Percentiles rank a stretch among this genome's conserved stretches.
Conservation (phyloP, 2,329 filamentous ascomycete genomes). For the Sporothrix variecibatus region DNA sequence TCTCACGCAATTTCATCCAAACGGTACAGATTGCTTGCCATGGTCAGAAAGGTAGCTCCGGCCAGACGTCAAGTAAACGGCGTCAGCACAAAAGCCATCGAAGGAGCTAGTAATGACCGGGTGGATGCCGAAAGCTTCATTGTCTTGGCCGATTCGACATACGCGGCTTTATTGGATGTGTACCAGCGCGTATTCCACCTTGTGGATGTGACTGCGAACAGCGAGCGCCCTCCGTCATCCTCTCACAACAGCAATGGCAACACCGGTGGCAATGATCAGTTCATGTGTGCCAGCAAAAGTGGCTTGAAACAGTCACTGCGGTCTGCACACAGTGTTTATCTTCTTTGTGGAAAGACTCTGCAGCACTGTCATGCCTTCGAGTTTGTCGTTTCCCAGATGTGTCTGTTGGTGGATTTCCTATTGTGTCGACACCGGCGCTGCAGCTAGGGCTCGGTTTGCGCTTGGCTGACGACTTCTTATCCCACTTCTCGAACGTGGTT, state of each 20-base stretch:
- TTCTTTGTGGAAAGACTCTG: constrained; percentile 33
- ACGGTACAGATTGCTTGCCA: constrained; percentile 35
- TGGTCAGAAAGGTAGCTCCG: background rate
- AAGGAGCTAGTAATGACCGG: background rate
- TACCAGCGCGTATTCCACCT: constrained; percentile 45
- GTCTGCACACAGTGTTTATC: background rate
- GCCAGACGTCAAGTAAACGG: background rate
- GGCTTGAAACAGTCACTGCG: constrained; percentile 14
- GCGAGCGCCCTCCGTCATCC: background rate
- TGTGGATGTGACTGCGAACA: constrained; percentile 33
- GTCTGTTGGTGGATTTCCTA: constrained; percentile 44
- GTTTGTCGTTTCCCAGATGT: constrained; percentile 47
- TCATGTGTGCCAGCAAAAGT: background rate
- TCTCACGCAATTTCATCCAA: constrained; percentile 43
- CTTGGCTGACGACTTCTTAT: constrained; percentile 46
- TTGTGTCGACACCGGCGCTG: constrained; percentile 44
- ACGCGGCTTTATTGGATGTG: constrained; percentile 45
- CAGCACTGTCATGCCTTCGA: constrained; percentile 33
- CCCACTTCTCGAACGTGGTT: constrained; percentile 33
- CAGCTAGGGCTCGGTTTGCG: constrained; percentile 48
- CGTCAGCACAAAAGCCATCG: background rate
- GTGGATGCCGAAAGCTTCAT: constrained; percentile 21
- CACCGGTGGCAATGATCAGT: background rate
- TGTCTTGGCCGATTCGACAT: constrained; percentile 44
- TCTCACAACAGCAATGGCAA: background rate